Conservation (phyloP, 306 rosid species). For the Inga leiocalycina region DNA sequence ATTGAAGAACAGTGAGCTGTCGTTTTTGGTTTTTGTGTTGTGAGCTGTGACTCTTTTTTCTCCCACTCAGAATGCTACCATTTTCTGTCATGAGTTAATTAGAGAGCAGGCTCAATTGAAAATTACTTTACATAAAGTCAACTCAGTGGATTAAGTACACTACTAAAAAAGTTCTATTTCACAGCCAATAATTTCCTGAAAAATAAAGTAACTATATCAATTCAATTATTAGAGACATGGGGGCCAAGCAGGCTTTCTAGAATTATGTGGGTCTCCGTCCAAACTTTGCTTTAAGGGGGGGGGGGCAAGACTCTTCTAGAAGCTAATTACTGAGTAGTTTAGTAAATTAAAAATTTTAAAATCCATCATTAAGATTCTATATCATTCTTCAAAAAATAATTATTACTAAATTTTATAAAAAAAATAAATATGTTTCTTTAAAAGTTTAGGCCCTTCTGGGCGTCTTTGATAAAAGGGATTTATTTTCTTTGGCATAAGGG, state of each 20-base stretch:
- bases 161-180: neutral
- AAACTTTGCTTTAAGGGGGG: neutral
- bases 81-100: neutral
- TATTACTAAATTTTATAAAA: no score
- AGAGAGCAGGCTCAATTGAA: conserved; percentile 23
- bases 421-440: no score
- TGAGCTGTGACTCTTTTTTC: neutral
- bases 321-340: neutral
- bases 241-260: neutral
- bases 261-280: neutral
- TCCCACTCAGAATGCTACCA: neutral
- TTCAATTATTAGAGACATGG: neutral
- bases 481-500: no score
- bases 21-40: neutral
- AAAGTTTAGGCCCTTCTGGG: no score
- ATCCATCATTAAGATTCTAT: neutral
- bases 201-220: neutral
- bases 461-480: no score
- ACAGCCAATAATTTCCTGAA: neutral
- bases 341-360: neutral
- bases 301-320: neutral
- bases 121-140: conserved; percentile 28
- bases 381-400: no score
- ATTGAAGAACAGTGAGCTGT: conserved; percentile 20
- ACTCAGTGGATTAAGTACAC: conserved; percentile 20